Conservation (phyloP, 139 green algal genomes). For the Micractinium conductrix region DNA sequence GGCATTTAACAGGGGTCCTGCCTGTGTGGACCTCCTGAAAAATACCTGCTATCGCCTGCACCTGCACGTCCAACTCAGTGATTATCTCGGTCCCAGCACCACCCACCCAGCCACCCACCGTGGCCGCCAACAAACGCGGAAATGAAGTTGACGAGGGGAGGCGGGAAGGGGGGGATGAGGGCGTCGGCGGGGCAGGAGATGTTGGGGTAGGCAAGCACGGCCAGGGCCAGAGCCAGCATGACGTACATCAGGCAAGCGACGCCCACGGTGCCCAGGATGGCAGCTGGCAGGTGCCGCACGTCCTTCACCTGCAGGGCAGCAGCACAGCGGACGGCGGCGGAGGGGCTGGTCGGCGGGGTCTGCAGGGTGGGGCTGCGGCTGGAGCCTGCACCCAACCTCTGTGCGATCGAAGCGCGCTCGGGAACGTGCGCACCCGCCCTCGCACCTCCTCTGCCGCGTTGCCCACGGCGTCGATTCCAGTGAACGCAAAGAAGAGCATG, state of each 20-base stretch:
- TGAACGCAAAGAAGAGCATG: conserved; percentile 25
- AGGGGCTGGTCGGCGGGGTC: neutral
- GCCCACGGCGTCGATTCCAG: conserved; percentile 40
- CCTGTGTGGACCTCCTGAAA: too few species aligned
- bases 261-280: conserved; percentile 41
- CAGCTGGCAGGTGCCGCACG: conserved; percentile 14
- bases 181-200: conserved; percentile 6
- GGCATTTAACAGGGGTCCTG: neutral
- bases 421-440: too few species aligned
- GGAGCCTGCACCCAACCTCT: too few species aligned
- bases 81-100: too few species aligned
- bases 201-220: conserved; percentile 18
- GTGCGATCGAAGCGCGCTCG: too few species aligned
- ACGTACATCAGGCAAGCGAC: conserved; percentile 24
- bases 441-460: conserved; percentile 50
- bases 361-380: neutral
- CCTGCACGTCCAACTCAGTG: too few species aligned
- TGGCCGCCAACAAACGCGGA: conserved; percentile 1
- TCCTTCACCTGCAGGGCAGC: conserved; percentile 23
- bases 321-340: neutral
- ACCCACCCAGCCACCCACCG: neutral
- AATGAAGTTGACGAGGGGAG: conserved; percentile 9
- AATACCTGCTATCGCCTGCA: too few species aligned
- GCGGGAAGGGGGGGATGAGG: neutral
- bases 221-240: conserved; percentile 20